A percentile compares a stretch with the other conserved stretches of the same genome.
These are phyloP conservation scores for Alternaria infectoria DNA, from an alignment of 2,329 filamentous ascomycete genomes.

Conservation along the genomic window DNA sequence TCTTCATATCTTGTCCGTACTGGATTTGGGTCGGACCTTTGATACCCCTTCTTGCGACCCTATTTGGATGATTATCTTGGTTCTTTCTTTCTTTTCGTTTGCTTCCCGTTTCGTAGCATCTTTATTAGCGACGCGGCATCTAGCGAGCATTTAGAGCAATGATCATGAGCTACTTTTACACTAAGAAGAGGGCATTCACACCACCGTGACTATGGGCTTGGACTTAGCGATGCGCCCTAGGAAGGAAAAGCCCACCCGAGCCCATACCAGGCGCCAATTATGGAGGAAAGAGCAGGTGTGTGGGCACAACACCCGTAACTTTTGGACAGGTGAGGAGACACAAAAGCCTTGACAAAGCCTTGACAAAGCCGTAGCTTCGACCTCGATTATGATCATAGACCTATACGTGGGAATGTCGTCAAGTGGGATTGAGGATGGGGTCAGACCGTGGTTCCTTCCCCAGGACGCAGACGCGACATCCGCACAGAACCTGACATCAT, in stretches of 20 bases:
- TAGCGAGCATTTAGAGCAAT: neutral
- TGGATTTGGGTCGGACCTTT: conserved; percentile 35
- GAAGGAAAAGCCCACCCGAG: too few species aligned
- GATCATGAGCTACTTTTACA: neutral
- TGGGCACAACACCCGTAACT: too few species aligned
- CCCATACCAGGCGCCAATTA: too few species aligned
- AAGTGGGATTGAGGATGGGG: too few species aligned
- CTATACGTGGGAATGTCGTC: too few species aligned
- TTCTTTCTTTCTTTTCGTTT: neutral
- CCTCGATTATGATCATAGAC: too few species aligned
- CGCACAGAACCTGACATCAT: neutral
- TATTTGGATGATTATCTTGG: neutral
- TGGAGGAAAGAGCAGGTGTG: too few species aligned
- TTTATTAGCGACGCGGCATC: neutral
- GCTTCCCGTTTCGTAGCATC: neutral
- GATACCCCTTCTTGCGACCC: conserved; percentile 34
- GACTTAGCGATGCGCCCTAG: too few species aligned
- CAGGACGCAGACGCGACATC: neutral
- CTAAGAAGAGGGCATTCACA: neutral
- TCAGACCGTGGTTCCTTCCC: neutral
- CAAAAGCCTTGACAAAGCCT: too few species aligned
- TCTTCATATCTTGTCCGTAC: conserved; percentile 3
- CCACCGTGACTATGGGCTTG: too few species aligned
- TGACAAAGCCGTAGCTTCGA: too few species aligned
- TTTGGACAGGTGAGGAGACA: too few species aligned